Evolutionary conservation across 179 eudicot genomes (phyloP), one percentile per base, ranked within the genome.

Genomic region (Spinacia oleracea): DNA sequence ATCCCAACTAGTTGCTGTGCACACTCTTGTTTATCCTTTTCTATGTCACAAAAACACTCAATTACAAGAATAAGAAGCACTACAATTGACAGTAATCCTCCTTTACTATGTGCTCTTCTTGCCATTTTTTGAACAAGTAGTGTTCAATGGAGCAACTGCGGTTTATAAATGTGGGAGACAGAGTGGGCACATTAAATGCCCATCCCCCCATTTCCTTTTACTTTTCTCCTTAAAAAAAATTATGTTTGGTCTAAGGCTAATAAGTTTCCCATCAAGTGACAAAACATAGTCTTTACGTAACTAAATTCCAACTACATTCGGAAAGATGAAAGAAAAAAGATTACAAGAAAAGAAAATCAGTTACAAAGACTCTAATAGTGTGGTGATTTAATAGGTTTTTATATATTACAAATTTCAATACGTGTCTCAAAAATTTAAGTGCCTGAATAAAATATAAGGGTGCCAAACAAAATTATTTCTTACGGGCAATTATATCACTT

Each of bases 1-100:
- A 94, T 75, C 40, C 90, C 96, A 1, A 85, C 86, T 50, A 94
- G 73, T n/a, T 89, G 85, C 76, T 69, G 75, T 3, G 85, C 83
- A 72, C 98, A 94, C 78, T 92, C 90, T 6, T 79, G 70, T 78
- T 53, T 91, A 46, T 91, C 98, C 60, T 91, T 79, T n/a, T 67
- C 77, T 18, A 94, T 23, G 76, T 89, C 94, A 32, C 91, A 74
- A 1, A 10, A 74, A 14, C 83, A 85, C 18, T 65, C 40, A 25
- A 72, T 86, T 35, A 80, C 77, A 65, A 83, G 27, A 43, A 81
- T n/a, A 42, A 81, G 5, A 69, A 84, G 1, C 76, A 73, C 6
- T 5, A 64, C 2, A 10, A 51, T 51, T 45, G 29, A 40, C 5
- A 45, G 31, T n/a, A 71, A 11, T 11, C 45, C 31, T 5, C 35